phyloP scores from a whole-genome alignment of 1,284 basidiomycete species.

The Anthracocystis setariae region DNA sequence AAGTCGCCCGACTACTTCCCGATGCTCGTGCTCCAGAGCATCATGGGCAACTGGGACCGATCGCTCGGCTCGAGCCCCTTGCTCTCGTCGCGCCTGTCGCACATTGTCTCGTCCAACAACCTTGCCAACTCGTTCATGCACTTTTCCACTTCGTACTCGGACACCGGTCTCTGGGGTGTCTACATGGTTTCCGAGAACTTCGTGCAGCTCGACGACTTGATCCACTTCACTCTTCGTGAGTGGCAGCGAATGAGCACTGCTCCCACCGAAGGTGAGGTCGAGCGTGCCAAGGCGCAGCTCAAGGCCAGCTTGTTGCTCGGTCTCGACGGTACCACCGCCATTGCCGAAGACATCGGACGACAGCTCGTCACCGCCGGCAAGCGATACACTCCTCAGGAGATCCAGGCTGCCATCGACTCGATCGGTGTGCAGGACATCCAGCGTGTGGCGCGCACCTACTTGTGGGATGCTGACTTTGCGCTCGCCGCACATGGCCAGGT shows the following conservation, averaged over 20 bases:
- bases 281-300: slow-evolving; percentile 96
- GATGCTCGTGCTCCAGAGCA: slow-evolving; percentile 97
- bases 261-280: slow-evolving; percentile 86
- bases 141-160: slow-evolving; percentile 99
- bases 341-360: slow-evolving; percentile 97
- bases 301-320: slow-evolving; percentile 91
- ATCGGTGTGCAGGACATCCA: slow-evolving; percentile 90
- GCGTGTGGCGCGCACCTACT: slow-evolving; percentile 92
- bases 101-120: slow-evolving; percentile 91
- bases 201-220: slow-evolving; percentile 86
- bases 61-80: slow-evolving; percentile 89
- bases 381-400: slow-evolving; percentile 85
- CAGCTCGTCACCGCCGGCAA: slow-evolving; percentile 92
- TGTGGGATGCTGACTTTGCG: slow-evolving; percentile 86
- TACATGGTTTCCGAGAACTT: slow-evolving; percentile 90
- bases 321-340: slow-evolving; percentile 92
- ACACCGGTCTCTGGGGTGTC: slow-evolving; percentile 99
- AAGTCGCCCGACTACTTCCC: slow-evolving; percentile 98
- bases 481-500: slow-evolving; percentile 48
- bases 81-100: slow-evolving; percentile 88
- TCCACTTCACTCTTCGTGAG: slow-evolving; percentile 94
- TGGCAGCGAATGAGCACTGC: slow-evolving; percentile 95
- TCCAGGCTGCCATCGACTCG: slow-evolving; percentile 89
- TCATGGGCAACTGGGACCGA: slow-evolving; percentile 99
- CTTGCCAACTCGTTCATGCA: slow-evolving; percentile 99